phyloP scores from a whole-genome alignment of 306 rosid genomes.

The Cicer chorassanicum region DNA sequence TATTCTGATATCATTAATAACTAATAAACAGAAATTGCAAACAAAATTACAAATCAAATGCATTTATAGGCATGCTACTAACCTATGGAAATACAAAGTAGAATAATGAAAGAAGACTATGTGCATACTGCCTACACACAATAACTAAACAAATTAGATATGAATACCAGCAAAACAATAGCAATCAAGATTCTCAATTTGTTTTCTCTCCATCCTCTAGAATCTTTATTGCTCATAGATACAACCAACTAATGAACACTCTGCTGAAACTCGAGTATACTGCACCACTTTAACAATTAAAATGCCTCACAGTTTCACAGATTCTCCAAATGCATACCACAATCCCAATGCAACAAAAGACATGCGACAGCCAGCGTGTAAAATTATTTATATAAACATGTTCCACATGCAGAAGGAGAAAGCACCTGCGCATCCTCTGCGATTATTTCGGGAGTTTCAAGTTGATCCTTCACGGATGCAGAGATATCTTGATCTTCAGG shows the following conservation, averaged over 20 bases:
- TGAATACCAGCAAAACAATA: conserved; percentile 2
- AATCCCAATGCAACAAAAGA: conserved; percentile 5
- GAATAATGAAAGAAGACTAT: conserved; percentile 5
- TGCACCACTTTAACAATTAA: conserved; percentile 3
- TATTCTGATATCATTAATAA: conserved; percentile 36
- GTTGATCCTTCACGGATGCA: conserved; percentile 58
- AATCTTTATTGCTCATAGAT: conserved; percentile 32
- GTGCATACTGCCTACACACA: background rate
- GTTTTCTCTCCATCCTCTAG: conserved; percentile 21
- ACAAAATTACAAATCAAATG: conserved; percentile 37
- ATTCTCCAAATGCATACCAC: conserved; percentile 33
- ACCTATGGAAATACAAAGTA: conserved; percentile 18
- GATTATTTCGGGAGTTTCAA: conserved; percentile 56
- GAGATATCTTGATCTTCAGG: conserved; percentile 71
- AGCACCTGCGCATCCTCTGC: conserved; percentile 71
- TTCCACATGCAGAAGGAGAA: conserved; percentile 18
- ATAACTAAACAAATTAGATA: background rate
- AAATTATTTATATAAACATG: conserved; percentile 31
- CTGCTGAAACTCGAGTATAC: conserved; percentile 28
- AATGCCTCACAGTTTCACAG: conserved; percentile 16
- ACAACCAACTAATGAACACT: conserved; percentile 24
- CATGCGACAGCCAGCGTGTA: conserved; percentile 21
- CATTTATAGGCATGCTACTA: conserved; percentile 26
- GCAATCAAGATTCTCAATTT: background rate
- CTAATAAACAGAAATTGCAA: conserved; percentile 8